These are phyloP conservation scores for Ascochyta pisi DNA, from an alignment of 2,329 filamentous ascomycete genomes.

Conservation along the genomic window DNA sequence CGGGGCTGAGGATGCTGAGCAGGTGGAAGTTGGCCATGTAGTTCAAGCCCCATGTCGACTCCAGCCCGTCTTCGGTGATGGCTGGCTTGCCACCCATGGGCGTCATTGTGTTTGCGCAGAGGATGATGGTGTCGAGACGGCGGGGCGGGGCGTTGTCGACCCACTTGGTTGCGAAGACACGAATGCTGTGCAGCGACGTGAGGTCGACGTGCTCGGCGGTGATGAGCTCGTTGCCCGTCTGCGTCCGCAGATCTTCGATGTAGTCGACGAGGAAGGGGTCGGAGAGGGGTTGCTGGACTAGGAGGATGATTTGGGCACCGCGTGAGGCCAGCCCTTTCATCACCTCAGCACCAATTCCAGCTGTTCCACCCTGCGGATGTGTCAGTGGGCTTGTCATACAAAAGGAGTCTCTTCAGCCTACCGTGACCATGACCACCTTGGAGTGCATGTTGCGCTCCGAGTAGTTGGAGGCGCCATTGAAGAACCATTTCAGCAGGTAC, in stretches of 20 bases:
- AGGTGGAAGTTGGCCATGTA: conserved; percentile 96
- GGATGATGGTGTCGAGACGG: conserved; percentile 85
- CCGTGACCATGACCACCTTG: conserved; percentile 91
- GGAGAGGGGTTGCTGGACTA: conserved; percentile 80
- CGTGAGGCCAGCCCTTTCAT: conserved; percentile 76
- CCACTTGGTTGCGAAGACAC: conserved; percentile 95
- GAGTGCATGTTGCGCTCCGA: conserved; percentile 88
- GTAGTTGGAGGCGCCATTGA: conserved; percentile 74
- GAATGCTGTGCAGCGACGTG: conserved; percentile 84
- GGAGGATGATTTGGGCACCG: conserved; percentile 88
- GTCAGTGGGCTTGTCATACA: conserved; percentile 21
- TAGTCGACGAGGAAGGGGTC: conserved; percentile 93
- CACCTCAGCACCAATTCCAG: conserved; percentile 83
- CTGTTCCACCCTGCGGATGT: conserved; percentile 75
- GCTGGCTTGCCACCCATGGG: conserved; percentile 67
- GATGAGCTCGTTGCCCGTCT: conserved; percentile 83
- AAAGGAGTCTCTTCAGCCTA: conserved; percentile 44
- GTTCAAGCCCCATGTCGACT: conserved; percentile 92
- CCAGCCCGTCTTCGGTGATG: conserved; percentile 78
- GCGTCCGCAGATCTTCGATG: conserved; percentile 82
- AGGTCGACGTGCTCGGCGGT: conserved; percentile 96
- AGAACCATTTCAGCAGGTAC: conserved; percentile 74
- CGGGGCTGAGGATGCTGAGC: conserved; percentile 87
- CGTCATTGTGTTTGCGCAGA: conserved; percentile 82
- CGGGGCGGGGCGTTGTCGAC: conserved; percentile 93